Evolutionary conservation across 2,329 filamentous ascomycete genomes (phyloP), one percentile per base, ranked within the genome.

Genomic region (Graphiopsis chlorocephala): DNA sequence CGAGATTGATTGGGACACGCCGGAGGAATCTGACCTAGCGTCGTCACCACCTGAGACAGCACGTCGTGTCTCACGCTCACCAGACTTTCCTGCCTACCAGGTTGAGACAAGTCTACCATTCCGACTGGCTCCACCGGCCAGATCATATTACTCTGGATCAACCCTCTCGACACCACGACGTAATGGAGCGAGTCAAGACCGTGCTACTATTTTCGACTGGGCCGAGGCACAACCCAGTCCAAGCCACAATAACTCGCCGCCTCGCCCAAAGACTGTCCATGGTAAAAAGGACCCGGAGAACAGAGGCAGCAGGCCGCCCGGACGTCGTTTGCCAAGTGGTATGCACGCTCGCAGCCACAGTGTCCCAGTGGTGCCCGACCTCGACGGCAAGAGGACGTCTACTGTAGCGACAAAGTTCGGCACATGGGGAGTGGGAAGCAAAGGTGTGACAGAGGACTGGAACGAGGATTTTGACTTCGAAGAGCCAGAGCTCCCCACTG

Each of bases 391-490:
- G 77, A 67, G 89, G 84, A 74, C 83, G 76, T 73, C 77, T 76
- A 72, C 90, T 79, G 76, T 81, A 76, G 72, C 85, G n/a, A 84
- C 76, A 61, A 93, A 93, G 72, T 94, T 92, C 72, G 90, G 91
- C 50, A 93, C 91, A 0, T 94, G 91, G 91, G 90, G 90, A 2
- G 79, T 92, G 48, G 87, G 89, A n/a, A 88, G 86, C 67, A 93
- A 93, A 76, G 89, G 86, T 17, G 88, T 88, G 12, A 93, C 89
- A 67, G 92, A 96, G 74, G 91, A 95, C 72, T 96, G 92, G 92
- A 92, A 94, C 71, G 90, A 93, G 68, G 92, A 96, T 75, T 95
- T 96, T 71, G 90, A 94, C 66, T 93, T 94, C 73, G 84, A 84
- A 25, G 85, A 87, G 56, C 68, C 67, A 3, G 66, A 68, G 4